These are phyloP conservation scores for Teunomyces lycoperdinae DNA, from an alignment of 805 yeast genomes.

Conservation along the genomic window DNA sequence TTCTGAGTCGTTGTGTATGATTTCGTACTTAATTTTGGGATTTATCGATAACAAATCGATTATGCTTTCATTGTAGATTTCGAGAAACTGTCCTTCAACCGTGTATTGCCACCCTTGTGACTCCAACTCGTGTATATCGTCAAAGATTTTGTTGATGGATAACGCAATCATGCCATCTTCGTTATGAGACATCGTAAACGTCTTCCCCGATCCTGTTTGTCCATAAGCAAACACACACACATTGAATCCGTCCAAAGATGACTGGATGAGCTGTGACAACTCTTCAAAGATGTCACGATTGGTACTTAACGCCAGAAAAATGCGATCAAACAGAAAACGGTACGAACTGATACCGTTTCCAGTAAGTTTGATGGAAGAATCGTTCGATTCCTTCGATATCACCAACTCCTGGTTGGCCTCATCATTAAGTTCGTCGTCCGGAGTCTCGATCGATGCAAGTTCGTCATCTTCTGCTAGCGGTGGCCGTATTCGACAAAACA, in stretches of 20 bases:
- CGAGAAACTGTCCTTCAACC: constrained; percentile 74
- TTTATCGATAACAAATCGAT: constrained; percentile 55
- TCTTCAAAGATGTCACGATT: constrained; percentile 77
- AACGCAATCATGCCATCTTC: constrained; percentile 78
- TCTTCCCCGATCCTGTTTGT: constrained; percentile 91
- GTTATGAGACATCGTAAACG: constrained; percentile 78
- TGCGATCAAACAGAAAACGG: constrained; percentile 71
- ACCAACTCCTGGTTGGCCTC: constrained; percentile 35
- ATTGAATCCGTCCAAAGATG: constrained; percentile 77
- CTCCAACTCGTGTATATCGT: constrained; percentile 45
- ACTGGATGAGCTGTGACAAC: constrained; percentile 78
- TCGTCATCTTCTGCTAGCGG: constrained; percentile 18
- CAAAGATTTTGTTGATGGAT: constrained; percentile 69
- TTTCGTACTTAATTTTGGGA: constrained; percentile 50
- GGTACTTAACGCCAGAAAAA: constrained; percentile 53
- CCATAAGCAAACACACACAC: constrained; percentile 97
- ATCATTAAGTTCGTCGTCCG: constrained; percentile 27
- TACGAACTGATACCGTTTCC: constrained; percentile 18
- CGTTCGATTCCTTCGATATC: constrained; percentile 16
- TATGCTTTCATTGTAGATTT: constrained; percentile 83
- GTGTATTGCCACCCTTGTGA: constrained; percentile 62
- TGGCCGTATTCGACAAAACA: constrained; percentile 84
- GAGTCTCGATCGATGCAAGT: constrained; percentile 15
- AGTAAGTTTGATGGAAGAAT: constrained; percentile 3
- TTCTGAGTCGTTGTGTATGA: constrained; percentile 60